Percentiles rank a stretch among this genome's conserved stretches.
phyloP scores from a whole-genome alignment of 2,329 filamentous ascomycete species.

The Sclerotinia sclerotiorum region DNA sequence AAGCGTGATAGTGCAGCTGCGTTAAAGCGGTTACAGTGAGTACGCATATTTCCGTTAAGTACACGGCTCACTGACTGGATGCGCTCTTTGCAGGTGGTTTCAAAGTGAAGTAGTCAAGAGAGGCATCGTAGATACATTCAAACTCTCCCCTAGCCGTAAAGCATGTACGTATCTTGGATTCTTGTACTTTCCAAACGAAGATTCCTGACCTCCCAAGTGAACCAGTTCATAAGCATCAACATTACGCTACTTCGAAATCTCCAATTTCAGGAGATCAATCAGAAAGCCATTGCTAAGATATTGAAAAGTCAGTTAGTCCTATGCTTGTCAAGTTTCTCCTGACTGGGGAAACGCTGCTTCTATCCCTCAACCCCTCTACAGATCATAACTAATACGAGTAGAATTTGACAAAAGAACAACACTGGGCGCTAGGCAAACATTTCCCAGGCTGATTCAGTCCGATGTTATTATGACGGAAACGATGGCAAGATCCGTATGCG shows the following conservation, averaged over 20 bases:
- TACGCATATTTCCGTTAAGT: not conserved
- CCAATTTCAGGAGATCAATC: constrained; percentile 82
- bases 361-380: too few species aligned
- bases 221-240: constrained; percentile 70
- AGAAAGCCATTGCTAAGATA: constrained; percentile 75
- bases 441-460: constrained; percentile 59
- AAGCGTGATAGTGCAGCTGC: constrained; percentile 65
- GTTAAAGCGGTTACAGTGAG: constrained; percentile 55
- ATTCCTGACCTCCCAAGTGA: constrained; percentile 10
- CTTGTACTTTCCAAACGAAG: constrained; percentile 56
- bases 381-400: constrained; percentile 39
- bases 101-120: constrained; percentile 63
- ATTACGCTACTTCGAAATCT: constrained; percentile 73
- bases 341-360: not conserved
- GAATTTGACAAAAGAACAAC: constrained; percentile 86
- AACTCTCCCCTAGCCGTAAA: constrained; percentile 60
- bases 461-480: constrained; percentile 62
- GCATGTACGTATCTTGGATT: constrained; percentile 44
- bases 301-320: constrained; percentile 67
- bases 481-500: constrained; percentile 74
- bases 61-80: not conserved
- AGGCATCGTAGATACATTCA: constrained; percentile 61
- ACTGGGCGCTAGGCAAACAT: constrained; percentile 63
- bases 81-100: constrained; percentile 52
- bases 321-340: not conserved